Percentiles rank a stretch among this genome's conserved stretches.
Conservation (phyloP, 352 stramenopile genomes). For the Thraustochytrium sp. region DNA sequence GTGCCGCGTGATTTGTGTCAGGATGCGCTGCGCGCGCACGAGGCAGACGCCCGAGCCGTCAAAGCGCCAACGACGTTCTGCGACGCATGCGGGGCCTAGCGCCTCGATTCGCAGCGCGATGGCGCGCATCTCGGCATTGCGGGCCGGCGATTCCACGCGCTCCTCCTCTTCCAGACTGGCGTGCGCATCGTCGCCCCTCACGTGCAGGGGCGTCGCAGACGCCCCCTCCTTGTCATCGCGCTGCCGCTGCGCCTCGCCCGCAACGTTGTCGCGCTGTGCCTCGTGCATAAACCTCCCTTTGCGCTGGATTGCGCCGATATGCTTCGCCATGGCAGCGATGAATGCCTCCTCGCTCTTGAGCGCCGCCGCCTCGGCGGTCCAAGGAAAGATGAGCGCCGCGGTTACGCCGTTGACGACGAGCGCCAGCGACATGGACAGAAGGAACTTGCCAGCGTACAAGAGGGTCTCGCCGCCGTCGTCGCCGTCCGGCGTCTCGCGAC, state of each 20-base stretch:
- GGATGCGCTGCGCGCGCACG: neutral
- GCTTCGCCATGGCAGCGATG: too few species aligned
- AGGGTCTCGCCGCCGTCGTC: neutral
- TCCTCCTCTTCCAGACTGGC: too few species aligned
- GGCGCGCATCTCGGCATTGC: neutral
- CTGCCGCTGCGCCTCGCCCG: too few species aligned
- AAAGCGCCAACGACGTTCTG: neutral
- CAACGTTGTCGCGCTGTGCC: too few species aligned
- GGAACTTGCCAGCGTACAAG: neutral
- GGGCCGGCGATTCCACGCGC: too few species aligned
- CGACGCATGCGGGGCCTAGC: neutral
- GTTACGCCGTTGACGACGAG: neutral
- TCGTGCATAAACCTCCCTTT: too few species aligned
- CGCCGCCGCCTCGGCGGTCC: neutral
- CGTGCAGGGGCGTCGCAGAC: too few species aligned
- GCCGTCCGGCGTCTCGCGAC: too few species aligned
- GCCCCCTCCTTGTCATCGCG: too few species aligned
- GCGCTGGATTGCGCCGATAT: too few species aligned
- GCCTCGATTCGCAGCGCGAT: neutral
- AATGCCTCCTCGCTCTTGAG: too few species aligned
- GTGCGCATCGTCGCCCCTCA: too few species aligned
- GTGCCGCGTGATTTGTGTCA: neutral
- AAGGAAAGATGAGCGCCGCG: neutral
- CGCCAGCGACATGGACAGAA: neutral
- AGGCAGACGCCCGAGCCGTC: neutral